phyloP scores from a whole-genome alignment of 2,329 filamentous ascomycete genomes.

The Diaporthe sp. region DNA sequence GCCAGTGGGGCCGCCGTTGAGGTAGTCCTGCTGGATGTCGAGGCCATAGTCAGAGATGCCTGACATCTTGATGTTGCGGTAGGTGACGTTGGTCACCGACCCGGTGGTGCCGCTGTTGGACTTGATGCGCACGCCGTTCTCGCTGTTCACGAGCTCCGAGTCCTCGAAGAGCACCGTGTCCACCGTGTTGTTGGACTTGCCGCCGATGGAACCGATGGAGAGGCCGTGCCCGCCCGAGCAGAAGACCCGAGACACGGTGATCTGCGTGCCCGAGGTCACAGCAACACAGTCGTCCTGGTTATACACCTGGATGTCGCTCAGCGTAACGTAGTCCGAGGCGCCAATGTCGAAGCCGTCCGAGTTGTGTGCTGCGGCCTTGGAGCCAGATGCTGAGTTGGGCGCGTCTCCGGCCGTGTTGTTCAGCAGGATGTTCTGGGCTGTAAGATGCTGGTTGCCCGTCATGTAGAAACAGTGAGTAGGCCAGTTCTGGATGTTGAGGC shows the following conservation, averaged over 20 bases:
- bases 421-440: conserved; percentile 48
- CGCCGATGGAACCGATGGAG: conserved; percentile 56
- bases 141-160: conserved; percentile 61
- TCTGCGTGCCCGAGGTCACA: conserved; percentile 63
- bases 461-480: conserved; percentile 55
- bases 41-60: conserved; percentile 46
- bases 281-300: conserved; percentile 73
- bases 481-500: conserved; percentile 53
- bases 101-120: conserved; percentile 58
- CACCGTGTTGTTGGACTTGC: conserved; percentile 63
- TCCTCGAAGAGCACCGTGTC: conserved; percentile 60
- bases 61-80: conserved; percentile 40
- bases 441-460: conserved; percentile 47
- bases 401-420: conserved; percentile 52
- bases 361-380: conserved; percentile 53
- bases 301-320: conserved; percentile 62
- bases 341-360: conserved; percentile 70
- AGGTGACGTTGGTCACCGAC: conserved; percentile 51
- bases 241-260: conserved; percentile 55
- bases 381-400: conserved; percentile 37
- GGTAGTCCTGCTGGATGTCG: conserved; percentile 55
- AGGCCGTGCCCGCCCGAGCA: conserved; percentile 58
- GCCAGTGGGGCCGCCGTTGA: conserved; percentile 58
- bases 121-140: conserved; percentile 65
- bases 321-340: conserved; percentile 58